Conservation (phyloP, 1,284 basidiomycete genomes). For the Moesziomyces globuligerus region DNA sequence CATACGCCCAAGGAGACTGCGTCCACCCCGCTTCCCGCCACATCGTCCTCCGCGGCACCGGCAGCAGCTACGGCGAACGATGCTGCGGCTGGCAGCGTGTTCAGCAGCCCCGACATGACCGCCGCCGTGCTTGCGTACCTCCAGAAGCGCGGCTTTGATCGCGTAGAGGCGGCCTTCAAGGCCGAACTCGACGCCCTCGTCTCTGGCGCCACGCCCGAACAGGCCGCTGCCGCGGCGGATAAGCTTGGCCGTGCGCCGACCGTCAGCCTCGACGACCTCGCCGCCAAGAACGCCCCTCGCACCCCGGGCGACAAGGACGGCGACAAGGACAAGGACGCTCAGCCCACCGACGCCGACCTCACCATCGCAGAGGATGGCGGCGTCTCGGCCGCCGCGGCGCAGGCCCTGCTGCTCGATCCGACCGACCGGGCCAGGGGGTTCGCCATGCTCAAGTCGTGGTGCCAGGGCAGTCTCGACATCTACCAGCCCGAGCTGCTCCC, state of each 20-base stretch:
- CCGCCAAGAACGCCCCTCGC: conserved; percentile 59
- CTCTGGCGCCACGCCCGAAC: conserved; percentile 38
- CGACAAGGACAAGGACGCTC: conserved; percentile 46
- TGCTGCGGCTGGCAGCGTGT: conserved; percentile 25
- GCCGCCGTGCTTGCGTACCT: conserved; percentile 72
- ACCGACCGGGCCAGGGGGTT: conserved; percentile 89
- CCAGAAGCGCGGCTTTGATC: conserved; percentile 79
- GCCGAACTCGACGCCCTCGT: conserved; percentile 73
- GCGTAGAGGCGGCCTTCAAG: conserved; percentile 79
- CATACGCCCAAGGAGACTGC: conserved; percentile 29
- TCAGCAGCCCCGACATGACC: conserved; percentile 46
- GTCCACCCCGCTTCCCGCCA: conserved; percentile 13
- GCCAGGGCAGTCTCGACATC: conserved; percentile 86
- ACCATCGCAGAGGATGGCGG: conserved; percentile 44
- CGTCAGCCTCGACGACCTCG: conserved; percentile 72
- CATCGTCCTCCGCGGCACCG: conserved; percentile 10
- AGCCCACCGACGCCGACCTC: conserved; percentile 26
- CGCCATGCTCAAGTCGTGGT: conserved; percentile 89
- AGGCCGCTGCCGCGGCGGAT: conserved; percentile 47
- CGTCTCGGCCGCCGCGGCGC: conserved; percentile 72
- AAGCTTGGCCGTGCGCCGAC: conserved; percentile 71
- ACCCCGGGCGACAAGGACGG: conserved; percentile 60
- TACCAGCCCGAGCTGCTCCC: conserved; percentile 89
- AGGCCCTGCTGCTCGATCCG: conserved; percentile 83
- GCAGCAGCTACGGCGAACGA: conserved; percentile 18